Evolutionary conservation across 2,329 filamentous ascomycete genomes (phyloP).

Genomic region (Aspergillus udagawae): DNA sequence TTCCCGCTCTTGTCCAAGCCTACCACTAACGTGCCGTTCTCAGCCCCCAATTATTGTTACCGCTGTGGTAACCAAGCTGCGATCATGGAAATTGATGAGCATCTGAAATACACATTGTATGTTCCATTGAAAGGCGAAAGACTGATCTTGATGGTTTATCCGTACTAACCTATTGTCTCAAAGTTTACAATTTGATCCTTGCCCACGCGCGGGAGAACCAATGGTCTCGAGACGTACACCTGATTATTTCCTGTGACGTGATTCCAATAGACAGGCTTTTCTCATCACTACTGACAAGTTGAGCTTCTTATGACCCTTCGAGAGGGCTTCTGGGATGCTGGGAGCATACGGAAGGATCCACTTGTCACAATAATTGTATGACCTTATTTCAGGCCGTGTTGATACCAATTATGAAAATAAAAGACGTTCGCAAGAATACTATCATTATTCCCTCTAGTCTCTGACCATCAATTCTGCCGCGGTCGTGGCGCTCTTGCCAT

Average conservation of each 20-base stretch:
- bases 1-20: constrained; percentile 22
- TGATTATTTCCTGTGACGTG: constrained; percentile 87
- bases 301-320: constrained; percentile 20
- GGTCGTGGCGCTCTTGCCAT: background rate
- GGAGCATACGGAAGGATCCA: constrained; percentile 25
- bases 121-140: constrained; percentile 36
- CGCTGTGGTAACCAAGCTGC: constrained; percentile 97
- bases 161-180: constrained; percentile 5
- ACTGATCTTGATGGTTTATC: background rate
- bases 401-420: constrained; percentile 42
- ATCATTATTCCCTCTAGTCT: background rate
- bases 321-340: constrained; percentile 26
- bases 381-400: constrained; percentile 34
- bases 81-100: constrained; percentile 99
- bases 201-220: constrained; percentile 92
- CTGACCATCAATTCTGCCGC: background rate
- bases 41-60: constrained; percentile 93
- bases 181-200: constrained; percentile 98
- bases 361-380: constrained; percentile 33
- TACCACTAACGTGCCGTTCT: background rate
- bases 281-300: constrained; percentile 18
- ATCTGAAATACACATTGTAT: constrained; percentile 99
- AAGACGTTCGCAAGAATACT: constrained; percentile 25
- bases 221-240: constrained; percentile 98
- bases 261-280: constrained; percentile 31